phyloP scores from a whole-genome alignment of 108 stramenopile species.

The Discostella pseudostelligera region DNA sequence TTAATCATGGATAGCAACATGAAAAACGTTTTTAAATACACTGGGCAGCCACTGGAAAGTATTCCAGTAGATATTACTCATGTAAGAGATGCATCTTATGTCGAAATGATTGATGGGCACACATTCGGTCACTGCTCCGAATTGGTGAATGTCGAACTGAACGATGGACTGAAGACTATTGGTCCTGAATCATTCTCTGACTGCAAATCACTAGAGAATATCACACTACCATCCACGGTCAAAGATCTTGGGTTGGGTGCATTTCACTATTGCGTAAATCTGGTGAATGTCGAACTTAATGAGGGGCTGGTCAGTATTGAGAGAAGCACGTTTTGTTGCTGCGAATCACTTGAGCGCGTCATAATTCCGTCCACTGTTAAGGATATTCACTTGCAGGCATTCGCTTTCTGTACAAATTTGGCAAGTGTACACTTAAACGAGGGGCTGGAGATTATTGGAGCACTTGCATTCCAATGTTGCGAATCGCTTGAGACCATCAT shows the following conservation, averaged over 20 bases:
- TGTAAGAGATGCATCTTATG: neutral
- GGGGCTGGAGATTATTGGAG: neutral
- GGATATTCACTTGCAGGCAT: neutral
- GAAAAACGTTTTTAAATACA: too few species aligned
- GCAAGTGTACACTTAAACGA: neutral
- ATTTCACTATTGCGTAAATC: neutral
- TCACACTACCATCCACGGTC: too few species aligned
- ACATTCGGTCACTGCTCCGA: neutral
- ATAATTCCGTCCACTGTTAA: neutral
- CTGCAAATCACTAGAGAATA: too few species aligned
- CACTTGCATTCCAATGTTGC: neutral
- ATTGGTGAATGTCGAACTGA: neutral
- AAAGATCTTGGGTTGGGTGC: too few species aligned
- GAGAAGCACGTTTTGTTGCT: neutral
- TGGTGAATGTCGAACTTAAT: neutral
- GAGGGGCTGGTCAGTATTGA: neutral
- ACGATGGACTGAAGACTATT: neutral
- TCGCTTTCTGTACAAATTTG: neutral
- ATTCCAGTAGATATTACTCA: neutral
- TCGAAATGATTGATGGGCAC: neutral
- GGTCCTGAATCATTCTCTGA: neutral
- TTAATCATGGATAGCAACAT: too few species aligned
- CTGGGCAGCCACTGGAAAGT: too few species aligned
- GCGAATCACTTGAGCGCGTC: neutral
- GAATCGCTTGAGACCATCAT: too few species aligned